Evolutionary conservation across 345 rosid genomes (phyloP).

Genomic region (Nephelium lappaceum): DNA sequence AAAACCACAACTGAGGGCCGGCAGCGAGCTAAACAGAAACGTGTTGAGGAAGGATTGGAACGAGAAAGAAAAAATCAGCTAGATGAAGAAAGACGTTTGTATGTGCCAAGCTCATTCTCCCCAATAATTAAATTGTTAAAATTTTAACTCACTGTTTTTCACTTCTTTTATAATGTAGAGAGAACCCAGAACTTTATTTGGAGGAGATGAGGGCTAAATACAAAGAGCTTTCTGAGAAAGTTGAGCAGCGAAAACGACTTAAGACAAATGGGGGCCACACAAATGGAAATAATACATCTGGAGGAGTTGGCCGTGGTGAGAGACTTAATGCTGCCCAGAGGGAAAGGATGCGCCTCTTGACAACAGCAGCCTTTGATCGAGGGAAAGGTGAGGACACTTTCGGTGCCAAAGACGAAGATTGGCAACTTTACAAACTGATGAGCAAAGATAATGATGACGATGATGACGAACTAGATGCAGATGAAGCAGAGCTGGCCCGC

Average conservation of each 20-base stretch:
- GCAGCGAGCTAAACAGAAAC: constrained; percentile 90
- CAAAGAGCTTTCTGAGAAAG: constrained; percentile 77
- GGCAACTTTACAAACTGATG: constrained; percentile 96
- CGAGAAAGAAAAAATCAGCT: constrained; percentile 74
- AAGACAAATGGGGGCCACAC: constrained; percentile 75
- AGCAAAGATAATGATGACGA: constrained; percentile 87
- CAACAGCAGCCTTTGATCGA: constrained; percentile 95
- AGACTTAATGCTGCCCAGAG: constrained; percentile 94
- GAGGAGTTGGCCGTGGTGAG: constrained; percentile 93
- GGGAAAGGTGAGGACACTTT: constrained; percentile 96
- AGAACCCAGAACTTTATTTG: constrained; percentile 82
- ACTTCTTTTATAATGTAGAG: constrained; percentile 44
- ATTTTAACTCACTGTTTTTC: constrained; percentile 8
- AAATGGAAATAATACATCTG: constrained; percentile 69
- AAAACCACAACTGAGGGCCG: constrained; percentile 89
- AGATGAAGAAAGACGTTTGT: constrained; percentile 90
- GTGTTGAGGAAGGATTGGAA: constrained; percentile 75
- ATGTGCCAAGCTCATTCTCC: constrained; percentile 36
- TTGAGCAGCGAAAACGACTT: constrained; percentile 82
- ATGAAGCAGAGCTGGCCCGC: constrained; percentile 72
- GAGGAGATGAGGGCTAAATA: constrained; percentile 70
- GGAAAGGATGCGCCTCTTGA: constrained; percentile 93
- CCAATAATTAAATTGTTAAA: background rate
- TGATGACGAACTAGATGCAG: constrained; percentile 68
- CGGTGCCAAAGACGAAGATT: constrained; percentile 92